These are phyloP conservation scores for Camelina hispida DNA, from an alignment of 345 rosid species.

Conservation along the genomic window DNA sequence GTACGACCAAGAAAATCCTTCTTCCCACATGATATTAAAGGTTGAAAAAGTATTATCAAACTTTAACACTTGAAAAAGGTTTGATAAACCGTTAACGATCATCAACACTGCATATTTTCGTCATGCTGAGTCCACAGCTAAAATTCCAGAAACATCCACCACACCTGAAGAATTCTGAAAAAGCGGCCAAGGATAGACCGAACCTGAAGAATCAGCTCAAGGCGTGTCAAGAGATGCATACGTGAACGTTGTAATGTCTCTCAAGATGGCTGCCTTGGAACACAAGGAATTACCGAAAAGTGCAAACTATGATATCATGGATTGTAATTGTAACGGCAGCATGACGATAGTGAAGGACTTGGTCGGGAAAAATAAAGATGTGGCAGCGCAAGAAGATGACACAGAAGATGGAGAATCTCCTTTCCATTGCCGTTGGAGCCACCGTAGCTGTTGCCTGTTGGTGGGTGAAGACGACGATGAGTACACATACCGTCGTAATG, in stretches of 20 bases:
- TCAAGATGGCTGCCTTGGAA: neutral
- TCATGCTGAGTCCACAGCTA: too few species aligned
- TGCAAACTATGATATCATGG: conserved; percentile 32
- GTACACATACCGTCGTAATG: neutral
- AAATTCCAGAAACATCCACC: too few species aligned
- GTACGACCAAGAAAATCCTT: too few species aligned
- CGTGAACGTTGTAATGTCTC: neutral
- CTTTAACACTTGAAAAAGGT: too few species aligned
- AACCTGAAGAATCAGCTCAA: too few species aligned
- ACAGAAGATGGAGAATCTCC: neutral
- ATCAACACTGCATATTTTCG: too few species aligned
- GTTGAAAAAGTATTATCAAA: too few species aligned
- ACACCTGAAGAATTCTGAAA: too few species aligned
- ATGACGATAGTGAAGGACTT: neutral
- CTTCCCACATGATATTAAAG: too few species aligned
- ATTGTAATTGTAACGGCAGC: conserved; percentile 3
- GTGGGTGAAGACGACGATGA: neutral
- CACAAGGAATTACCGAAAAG: conserved; percentile 13
- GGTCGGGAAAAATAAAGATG: conserved; percentile 15
- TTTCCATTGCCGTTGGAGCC: neutral
- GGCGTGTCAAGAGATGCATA: neutral
- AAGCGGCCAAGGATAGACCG: too few species aligned
- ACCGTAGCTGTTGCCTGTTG: neutral
- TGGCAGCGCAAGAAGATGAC: conserved; percentile 10
- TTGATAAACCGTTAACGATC: too few species aligned